Conservation (phyloP, 768 basidiomycete species). For the Amanita rubescens region DNA sequence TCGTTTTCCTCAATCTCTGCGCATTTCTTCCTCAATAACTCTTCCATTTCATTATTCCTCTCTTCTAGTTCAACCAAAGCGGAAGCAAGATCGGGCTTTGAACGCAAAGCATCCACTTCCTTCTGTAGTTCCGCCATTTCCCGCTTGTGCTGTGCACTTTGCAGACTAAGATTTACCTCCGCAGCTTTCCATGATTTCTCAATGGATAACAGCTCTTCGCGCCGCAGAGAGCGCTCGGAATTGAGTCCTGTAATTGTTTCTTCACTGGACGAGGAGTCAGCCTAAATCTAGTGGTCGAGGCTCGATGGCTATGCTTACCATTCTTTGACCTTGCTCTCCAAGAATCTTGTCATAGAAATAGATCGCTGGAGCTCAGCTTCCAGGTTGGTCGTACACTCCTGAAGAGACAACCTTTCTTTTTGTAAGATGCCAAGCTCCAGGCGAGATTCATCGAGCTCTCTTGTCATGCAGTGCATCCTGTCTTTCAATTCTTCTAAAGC, state of each 20-base stretch:
- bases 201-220: conserved; percentile 38
- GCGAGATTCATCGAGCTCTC: conserved; percentile 35
- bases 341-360: conserved; percentile 49
- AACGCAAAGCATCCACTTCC: conserved; percentile 45
- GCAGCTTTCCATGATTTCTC: conserved; percentile 55
- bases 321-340: conserved; percentile 59
- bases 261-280: conserved; percentile 33
- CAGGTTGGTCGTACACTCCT: conserved; percentile 49
- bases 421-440: conserved; percentile 28
- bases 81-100: conserved; percentile 47
- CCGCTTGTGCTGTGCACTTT: conserved; percentile 60
- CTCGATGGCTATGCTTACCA: conserved; percentile 28
- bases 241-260: conserved; percentile 30
- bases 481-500: conserved; percentile 27
- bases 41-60: conserved; percentile 70
- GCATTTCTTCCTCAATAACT: conserved; percentile 59
- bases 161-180: conserved; percentile 60
- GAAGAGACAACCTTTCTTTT: conserved; percentile 44
- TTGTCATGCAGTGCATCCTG: conserved; percentile 27
- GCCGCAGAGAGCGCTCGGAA: conserved; percentile 33
- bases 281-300: conserved; percentile 1
- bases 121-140: conserved; percentile 49
- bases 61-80: conserved; percentile 57
- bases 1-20: conserved; percentile 81
- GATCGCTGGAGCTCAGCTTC: conserved; percentile 62